Evolutionary conservation across 1,284 basidiomycete species (phyloP).

Genomic region (Ganoderma lingzhi): DNA sequence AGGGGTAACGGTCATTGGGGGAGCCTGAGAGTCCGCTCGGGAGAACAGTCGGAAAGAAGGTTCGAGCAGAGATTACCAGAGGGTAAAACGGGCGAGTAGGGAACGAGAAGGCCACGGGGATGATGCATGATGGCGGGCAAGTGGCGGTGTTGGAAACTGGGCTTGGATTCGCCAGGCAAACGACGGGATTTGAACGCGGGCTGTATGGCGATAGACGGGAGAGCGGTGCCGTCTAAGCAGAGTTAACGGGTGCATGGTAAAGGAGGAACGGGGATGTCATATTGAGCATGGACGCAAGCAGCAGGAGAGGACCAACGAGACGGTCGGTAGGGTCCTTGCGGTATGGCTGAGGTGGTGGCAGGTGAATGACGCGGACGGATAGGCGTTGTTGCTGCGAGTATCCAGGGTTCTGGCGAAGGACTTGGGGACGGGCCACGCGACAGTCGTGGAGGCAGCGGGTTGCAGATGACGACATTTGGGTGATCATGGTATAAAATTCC

Average conservation of each 20-base stretch:
- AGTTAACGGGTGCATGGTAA: conserved; percentile 13
- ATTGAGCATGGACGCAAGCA: conserved; percentile 1
- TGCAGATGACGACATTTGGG: conserved; percentile 1
- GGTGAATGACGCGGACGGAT: background rate
- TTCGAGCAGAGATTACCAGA: background rate
- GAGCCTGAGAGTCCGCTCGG: conserved; percentile 8
- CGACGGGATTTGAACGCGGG: conserved; percentile 14
- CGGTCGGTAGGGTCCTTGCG: background rate
- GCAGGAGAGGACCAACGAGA: background rate
- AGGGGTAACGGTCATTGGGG: background rate
- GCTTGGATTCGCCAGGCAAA: background rate
- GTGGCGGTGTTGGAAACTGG: conserved; percentile 6
- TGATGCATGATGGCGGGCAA: background rate
- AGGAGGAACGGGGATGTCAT: conserved; percentile 7
- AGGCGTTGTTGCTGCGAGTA: conserved; percentile 1
- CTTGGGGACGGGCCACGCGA: background rate
- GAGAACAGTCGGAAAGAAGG: conserved; percentile 1
- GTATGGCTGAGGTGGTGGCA: background rate
- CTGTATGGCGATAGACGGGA: conserved; percentile 3
- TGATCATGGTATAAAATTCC: conserved; percentile 8
- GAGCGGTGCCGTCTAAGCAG: conserved; percentile 5
- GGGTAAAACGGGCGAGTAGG: background rate
- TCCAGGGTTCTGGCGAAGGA: background rate
- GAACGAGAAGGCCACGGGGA: background rate
- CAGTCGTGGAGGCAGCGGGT: background rate